phyloP scores from a whole-genome alignment of 176 grass and related monocot species.

The Saccharum spontaneum region DNA sequence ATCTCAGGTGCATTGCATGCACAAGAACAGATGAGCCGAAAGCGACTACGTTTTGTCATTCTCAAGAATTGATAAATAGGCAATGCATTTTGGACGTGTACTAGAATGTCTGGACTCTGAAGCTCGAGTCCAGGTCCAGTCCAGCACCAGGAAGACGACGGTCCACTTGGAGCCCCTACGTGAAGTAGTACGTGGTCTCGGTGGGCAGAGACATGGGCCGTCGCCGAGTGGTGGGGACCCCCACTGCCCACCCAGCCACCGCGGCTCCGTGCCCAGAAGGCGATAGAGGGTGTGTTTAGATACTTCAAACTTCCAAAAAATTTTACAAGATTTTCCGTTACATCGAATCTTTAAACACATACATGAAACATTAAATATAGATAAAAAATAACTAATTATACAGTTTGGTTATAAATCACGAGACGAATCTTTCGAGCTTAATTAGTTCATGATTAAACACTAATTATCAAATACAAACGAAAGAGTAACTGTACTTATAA shows the following conservation, averaged over 20 bases:
- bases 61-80: neutral
- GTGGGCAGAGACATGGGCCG: neutral
- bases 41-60: neutral
- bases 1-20: neutral
- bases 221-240: slow-evolving; percentile 9
- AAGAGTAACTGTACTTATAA: too few species aligned
- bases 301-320: too few species aligned
- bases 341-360: too few species aligned
- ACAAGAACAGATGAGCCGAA: neutral
- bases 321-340: too few species aligned
- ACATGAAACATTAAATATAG: too few species aligned
- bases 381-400: too few species aligned
- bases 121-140: neutral
- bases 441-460: too few species aligned
- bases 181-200: neutral
- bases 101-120: neutral
- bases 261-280: neutral
- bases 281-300: too few species aligned
- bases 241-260: neutral
- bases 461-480: too few species aligned
- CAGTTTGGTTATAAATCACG: too few species aligned
- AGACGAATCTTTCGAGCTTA: too few species aligned
- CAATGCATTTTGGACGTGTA: neutral
- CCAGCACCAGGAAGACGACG: slow-evolving; percentile 13
- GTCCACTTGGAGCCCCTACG: neutral